Evolutionary conservation across 2,329 filamentous ascomycete genomes (phyloP), one percentile per base, ranked within the genome.

Genomic region (Cucurbitaria berberidis): DNA sequence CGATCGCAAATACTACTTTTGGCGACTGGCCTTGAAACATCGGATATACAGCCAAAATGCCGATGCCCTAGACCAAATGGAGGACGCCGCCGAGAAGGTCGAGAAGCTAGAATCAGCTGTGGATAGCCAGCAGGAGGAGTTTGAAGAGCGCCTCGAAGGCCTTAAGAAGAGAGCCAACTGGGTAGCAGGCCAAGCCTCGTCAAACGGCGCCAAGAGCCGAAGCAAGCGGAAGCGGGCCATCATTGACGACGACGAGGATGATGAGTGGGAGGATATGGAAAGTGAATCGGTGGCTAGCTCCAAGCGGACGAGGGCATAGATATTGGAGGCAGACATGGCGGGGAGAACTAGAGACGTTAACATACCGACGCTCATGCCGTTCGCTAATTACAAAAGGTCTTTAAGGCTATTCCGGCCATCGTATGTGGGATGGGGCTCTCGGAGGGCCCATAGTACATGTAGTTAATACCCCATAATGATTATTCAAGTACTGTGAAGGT

Each of bases 1-100:
- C 60, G 81, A 86, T 60, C 81, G 87, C 22, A 80, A 83, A 45
- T 89, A 89, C 70, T 84, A 81, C 57, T 82, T 91, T 39, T 96
- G 89, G 89, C 80, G 87, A 26, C 74, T 93, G 21, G 79, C 90
- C 36, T 85, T 88, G n/a, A 95, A 95, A 77, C 84, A 90, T 65
- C 80, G 91, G 30, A 78, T 96, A 3, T 92, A 90, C 70, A 82
- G 84, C 39, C 89, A 91, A 64, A 93, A 95, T 67, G 83, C 82
- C 51, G 88, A 93, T 62, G 76, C 84, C 2, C 80, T 96, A 11
- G 82, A 84, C 32, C 87, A 93, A 73, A 76, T 93, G 35, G 66
- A 71, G 30, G 89, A 91, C 48, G 78, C 79, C 5, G 72, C 77
- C 0, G 89, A 93, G 72, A 82, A 89, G 30, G 84, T 89, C 7